These are phyloP conservation scores for Vitis hybrid DNA, from an alignment of 177 flowering plant genomes.

Conservation along the genomic window DNA sequence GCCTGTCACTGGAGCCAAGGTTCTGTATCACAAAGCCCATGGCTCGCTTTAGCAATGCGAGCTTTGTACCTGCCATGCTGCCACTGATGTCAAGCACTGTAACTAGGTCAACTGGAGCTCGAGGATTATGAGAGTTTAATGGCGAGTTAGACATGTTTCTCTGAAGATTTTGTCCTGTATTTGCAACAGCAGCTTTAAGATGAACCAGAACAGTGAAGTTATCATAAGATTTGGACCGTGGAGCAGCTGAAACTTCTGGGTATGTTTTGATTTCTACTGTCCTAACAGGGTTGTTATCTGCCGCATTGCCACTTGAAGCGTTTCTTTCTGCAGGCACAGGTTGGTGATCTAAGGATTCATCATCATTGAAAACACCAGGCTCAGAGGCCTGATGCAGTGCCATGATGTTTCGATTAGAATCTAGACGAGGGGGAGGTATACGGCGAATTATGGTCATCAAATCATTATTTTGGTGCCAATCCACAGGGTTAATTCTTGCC, in stretches of 20 bases:
- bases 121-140: slow-evolving; percentile 36
- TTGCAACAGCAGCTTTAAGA: slow-evolving; percentile 53
- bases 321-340: slow-evolving; percentile 17
- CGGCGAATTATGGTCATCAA: slow-evolving; percentile 41
- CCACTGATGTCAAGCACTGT: slow-evolving; percentile 74
- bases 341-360: slow-evolving; percentile 50
- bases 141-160: slow-evolving; percentile 21
- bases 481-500: slow-evolving; percentile 37
- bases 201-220: slow-evolving; percentile 56
- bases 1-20: slow-evolving; percentile 62
- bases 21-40: slow-evolving; percentile 71
- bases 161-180: slow-evolving; percentile 8
- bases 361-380: slow-evolving; percentile 65
- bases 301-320: slow-evolving; percentile 12
- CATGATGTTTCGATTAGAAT: slow-evolving; percentile 23
- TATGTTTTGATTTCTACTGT: slow-evolving; percentile 40
- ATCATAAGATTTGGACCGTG: slow-evolving; percentile 31
- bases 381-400: slow-evolving; percentile 45
- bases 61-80: slow-evolving; percentile 78
- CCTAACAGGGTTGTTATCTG: slow-evolving; percentile 15
- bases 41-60: slow-evolving; percentile 61
- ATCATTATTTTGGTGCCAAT: slow-evolving; percentile 44
- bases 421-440: slow-evolving; percentile 40
- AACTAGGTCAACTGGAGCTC: slow-evolving; percentile 68
- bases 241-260: slow-evolving; percentile 57